phyloP scores from a whole-genome alignment of 352 stramenopile species.

The Albugo laibachii region DNA sequence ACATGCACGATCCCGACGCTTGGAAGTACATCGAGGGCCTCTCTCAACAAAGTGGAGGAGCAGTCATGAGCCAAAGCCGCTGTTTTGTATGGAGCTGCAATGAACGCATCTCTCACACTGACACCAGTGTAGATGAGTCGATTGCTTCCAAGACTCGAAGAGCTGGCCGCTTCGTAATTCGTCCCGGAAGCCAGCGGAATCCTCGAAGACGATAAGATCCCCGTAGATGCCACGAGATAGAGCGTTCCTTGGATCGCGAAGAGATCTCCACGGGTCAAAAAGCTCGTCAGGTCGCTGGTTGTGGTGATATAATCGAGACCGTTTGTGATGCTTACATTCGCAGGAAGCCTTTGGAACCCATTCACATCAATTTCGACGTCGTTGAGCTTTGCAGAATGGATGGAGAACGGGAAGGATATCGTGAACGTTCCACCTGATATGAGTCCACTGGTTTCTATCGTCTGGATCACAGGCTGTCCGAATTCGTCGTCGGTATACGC shows the following conservation, averaged over 20 bases:
- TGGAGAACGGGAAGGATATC: conserved; percentile 23
- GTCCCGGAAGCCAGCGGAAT: conserved; percentile 27
- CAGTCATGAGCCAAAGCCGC: conserved; percentile 30
- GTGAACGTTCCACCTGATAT: conserved; percentile 38
- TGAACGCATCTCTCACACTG: conserved; percentile 14
- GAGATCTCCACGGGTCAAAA: conserved; percentile 62
- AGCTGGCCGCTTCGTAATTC: conserved; percentile 8
- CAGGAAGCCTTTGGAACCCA: conserved; percentile 22
- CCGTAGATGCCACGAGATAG: conserved; percentile 56
- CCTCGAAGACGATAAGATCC: conserved; percentile 48
- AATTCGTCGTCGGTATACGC: conserved; percentile 31
- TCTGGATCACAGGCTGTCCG: conserved; percentile 26
- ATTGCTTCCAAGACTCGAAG: conserved; percentile 10
- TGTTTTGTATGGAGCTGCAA: conserved; percentile 40
- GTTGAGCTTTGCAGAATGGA: background rate
- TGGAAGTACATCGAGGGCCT: conserved; percentile 74
- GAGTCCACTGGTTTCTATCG: conserved; percentile 22
- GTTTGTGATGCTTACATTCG: conserved; percentile 28
- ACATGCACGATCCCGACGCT: conserved; percentile 82
- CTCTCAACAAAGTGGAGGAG: conserved; percentile 32
- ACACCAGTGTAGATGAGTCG: conserved; percentile 21
- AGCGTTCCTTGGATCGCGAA: conserved; percentile 46
- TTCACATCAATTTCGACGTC: background rate
- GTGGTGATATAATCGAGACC: conserved; percentile 51
- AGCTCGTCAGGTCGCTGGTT: conserved; percentile 69